Base-by-base conservation (phyloP, 257 asterid genomes). In the Solanum sitiens region DNA sequence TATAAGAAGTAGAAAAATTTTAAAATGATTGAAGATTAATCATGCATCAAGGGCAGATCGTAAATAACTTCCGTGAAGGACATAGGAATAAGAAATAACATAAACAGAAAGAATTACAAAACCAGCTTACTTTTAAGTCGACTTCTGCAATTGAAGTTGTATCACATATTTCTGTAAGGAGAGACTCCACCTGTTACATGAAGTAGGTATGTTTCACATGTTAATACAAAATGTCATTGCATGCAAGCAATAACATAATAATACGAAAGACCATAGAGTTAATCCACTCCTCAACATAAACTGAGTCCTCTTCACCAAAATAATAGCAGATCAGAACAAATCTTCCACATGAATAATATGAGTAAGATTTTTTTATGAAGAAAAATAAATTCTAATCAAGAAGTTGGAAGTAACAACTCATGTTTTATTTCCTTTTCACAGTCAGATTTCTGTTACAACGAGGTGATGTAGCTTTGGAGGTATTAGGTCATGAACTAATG, bases 71-170 rank as follows among this genome's bases (percentile, higher is more conserved):
- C 44, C 8, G 6, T 10, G 86, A 85, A 85, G 40, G 53, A 23
- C 75, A n/a, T 47, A 33, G 21, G 42, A 86, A 71, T 72, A 33
- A 25, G 63, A 72, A 86, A 82, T 32, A 86, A 75, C 44, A 71
- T 86, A 44, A 71, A 44, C 16, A 86, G 63, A 80, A 33, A 61
- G 76, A 77, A 73, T 84, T 76, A 32, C 70, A 3, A 67, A 50
- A 47, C 83, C 35, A 56, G 56, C 94, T 91, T 86, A 96, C 98
- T 90, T 95, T 96, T 70, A 96, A 92, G 86, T 96, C 97, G 87
- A 96, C 89, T 92, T 95, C 97, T 0, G 98, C 98, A 44, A 96
- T 94, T 87, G 99, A 94, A 70, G 96, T 90, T 83, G 99, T 92
- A 90, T 94, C 95, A 63, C 99, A 95, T 86, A 96, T 89, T 39